Conservation (phyloP, 2,329 filamentous ascomycete species). For the Aureobasidium sp. region DNA sequence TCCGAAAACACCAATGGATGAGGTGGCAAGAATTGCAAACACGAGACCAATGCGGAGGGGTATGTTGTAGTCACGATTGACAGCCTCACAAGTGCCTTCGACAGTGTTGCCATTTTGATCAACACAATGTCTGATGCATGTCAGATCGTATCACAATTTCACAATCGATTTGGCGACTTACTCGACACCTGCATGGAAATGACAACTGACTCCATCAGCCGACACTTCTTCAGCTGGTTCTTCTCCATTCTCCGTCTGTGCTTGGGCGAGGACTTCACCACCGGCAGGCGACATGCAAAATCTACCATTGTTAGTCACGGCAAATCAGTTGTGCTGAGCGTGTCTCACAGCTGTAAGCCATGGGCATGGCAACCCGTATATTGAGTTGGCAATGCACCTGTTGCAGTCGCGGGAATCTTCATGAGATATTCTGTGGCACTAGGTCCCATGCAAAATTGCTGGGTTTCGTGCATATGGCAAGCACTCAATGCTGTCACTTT, state of each 20-base stretch:
- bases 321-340: not conserved
- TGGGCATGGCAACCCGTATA: conserved; percentile 62
- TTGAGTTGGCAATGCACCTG: conserved; percentile 49
- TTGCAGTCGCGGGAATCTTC: conserved; percentile 47
- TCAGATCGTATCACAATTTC: conserved; percentile 19
- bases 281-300: conserved; percentile 56
- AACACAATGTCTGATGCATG: conserved; percentile 49
- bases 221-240: conserved; percentile 20
- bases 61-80: conserved; percentile 57
- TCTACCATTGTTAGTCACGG: conserved; percentile 32
- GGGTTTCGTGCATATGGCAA: conserved; percentile 45
- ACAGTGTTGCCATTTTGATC: conserved; percentile 34
- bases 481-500: conserved; percentile 42
- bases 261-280: conserved; percentile 52
- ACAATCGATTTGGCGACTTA: conserved; percentile 36
- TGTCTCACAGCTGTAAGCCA: conserved; percentile 48
- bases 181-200: conserved; percentile 71
- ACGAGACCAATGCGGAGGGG: conserved; percentile 62
- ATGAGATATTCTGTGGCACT: conserved; percentile 39
- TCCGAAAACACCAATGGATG: conserved; percentile 59
- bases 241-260: conserved; percentile 29
- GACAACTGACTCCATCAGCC: conserved; percentile 44
- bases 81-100: conserved; percentile 39
- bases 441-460: conserved; percentile 39
- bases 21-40: conserved; percentile 64